phyloP scores from a whole-genome alignment of 495 filamentous ascomycete genomes.

The Hyaloscypha finlandica region DNA sequence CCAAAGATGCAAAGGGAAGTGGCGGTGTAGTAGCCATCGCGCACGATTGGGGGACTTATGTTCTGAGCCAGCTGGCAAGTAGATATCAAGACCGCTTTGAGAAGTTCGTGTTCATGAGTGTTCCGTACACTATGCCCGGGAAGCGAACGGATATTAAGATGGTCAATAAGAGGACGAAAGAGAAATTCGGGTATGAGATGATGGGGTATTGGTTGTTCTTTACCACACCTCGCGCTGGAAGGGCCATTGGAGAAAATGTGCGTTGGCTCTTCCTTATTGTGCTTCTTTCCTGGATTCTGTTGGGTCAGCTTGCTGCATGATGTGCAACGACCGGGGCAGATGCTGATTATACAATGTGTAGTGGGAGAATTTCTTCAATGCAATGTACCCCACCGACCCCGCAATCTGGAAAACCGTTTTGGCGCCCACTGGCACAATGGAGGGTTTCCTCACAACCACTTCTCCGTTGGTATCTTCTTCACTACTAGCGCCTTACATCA shows the following conservation, averaged over 20 bases:
- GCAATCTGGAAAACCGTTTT: constrained; percentile 23
- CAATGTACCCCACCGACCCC: constrained; percentile 24
- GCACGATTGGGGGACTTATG: constrained; percentile 36
- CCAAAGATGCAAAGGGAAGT: constrained; percentile 11
- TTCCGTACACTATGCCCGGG: constrained; percentile 23
- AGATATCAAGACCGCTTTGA: constrained; percentile 19
- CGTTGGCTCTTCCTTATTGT: not conserved
- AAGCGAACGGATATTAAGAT: constrained; percentile 20
- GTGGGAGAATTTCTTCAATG: constrained; percentile 23
- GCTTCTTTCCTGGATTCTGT: not conserved
- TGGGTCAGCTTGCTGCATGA: too few relatives aligned
- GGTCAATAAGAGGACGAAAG: constrained; percentile 18
- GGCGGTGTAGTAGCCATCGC: constrained; percentile 30
- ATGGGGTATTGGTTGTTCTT: constrained; percentile 31
- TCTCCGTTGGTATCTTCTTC: not conserved
- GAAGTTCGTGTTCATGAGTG: constrained; percentile 27
- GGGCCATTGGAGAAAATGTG: constrained; percentile 6
- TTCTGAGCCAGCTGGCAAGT: constrained; percentile 19
- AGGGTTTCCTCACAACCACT: constrained; percentile 16
- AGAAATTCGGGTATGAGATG: constrained; percentile 24
- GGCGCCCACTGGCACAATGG: constrained; percentile 17
- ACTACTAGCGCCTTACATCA: constrained; percentile 16
- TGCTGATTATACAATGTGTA: not conserved
- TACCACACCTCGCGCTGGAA: constrained; percentile 5
- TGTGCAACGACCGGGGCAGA: not conserved